Percentiles rank a stretch among this genome's conserved stretches.
These are phyloP conservation scores for Pseudogymnoascus sp. DNA, from an alignment of 2,329 filamentous ascomycete species.

Conservation along the genomic window DNA sequence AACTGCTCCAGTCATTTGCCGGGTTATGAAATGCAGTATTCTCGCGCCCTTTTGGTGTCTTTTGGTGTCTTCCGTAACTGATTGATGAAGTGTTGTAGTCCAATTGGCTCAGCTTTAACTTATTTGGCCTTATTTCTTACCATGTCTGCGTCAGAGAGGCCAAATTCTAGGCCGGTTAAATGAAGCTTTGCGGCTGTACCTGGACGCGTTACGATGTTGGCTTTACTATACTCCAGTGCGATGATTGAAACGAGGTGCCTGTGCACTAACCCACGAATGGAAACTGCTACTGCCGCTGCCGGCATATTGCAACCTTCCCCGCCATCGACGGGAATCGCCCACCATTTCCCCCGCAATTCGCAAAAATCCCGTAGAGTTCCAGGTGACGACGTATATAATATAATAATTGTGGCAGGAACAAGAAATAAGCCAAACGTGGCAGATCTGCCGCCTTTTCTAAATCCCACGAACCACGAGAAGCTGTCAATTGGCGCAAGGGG, in stretches of 20 bases:
- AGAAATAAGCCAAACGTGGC: background rate
- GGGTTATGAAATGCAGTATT: background rate
- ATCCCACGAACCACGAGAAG: background rate
- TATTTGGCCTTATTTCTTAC: background rate
- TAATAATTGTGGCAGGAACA: background rate
- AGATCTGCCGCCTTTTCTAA: background rate
- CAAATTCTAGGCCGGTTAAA: background rate
- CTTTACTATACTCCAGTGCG: background rate
- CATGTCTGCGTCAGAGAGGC: background rate
- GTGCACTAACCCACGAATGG: background rate
- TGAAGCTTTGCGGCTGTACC: background rate
- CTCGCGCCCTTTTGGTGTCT: background rate
- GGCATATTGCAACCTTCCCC: background rate
- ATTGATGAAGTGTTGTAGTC: background rate
- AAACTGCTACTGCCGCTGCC: background rate
- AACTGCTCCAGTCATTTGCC: background rate
- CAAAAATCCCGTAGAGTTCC: background rate
- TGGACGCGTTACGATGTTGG: background rate
- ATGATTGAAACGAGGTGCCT: background rate
- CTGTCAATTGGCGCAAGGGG: background rate
- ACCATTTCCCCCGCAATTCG: background rate
- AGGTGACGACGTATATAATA: background rate
- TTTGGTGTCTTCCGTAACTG: background rate
- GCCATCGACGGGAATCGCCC: background rate
- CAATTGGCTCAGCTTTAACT: background rate